Conservation (phyloP, 2,329 filamentous ascomycete species). For the Coniosporium tulheliwenetii region DNA sequence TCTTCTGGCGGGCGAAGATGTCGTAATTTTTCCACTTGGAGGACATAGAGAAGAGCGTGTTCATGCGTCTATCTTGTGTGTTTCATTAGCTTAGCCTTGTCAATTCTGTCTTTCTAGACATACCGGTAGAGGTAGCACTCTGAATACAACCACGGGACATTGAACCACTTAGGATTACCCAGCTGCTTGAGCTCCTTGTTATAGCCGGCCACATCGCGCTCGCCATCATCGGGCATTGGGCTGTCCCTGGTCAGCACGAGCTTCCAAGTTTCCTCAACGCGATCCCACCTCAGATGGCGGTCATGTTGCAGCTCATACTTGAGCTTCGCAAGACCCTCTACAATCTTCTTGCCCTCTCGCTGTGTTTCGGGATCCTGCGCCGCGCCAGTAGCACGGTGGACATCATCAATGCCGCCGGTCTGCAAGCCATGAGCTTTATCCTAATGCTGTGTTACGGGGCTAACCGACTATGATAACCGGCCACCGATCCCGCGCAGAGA, state of each 20-base stretch:
- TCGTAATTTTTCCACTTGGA: constrained; percentile 82
- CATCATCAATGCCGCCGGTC: constrained; percentile 87
- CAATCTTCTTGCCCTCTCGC: constrained; percentile 73
- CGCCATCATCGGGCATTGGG: constrained; percentile 62
- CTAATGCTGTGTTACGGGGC: background rate
- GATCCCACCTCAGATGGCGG: constrained; percentile 53
- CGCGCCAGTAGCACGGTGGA: constrained; percentile 57
- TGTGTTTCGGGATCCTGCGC: constrained; percentile 46
- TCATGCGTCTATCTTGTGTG: constrained; percentile 49
- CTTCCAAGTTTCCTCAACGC: too few species aligned
- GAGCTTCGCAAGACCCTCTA: constrained; percentile 61
- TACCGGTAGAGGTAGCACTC: constrained; percentile 91
- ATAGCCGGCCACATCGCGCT: constrained; percentile 61
- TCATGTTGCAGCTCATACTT: constrained; percentile 96
- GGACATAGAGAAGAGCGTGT: constrained; percentile 60
- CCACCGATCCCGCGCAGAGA: constrained; percentile 78
- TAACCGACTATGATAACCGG: constrained; percentile 69
- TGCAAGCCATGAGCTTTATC: constrained; percentile 19
- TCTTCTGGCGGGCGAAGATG: constrained; percentile 79
- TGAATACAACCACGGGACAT: constrained; percentile 72
- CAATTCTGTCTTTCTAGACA: constrained; percentile 5
- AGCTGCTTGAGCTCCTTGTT: constrained; percentile 71
- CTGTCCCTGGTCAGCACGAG: constrained; percentile 22
- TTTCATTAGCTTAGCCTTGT: constrained; percentile 8
- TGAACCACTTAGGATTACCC: constrained; percentile 64